A percentile compares a stretch with the other conserved stretches of the same genome.
Conservation (phyloP, 805 yeast species). For the Nakazawaea anatomiae region DNA sequence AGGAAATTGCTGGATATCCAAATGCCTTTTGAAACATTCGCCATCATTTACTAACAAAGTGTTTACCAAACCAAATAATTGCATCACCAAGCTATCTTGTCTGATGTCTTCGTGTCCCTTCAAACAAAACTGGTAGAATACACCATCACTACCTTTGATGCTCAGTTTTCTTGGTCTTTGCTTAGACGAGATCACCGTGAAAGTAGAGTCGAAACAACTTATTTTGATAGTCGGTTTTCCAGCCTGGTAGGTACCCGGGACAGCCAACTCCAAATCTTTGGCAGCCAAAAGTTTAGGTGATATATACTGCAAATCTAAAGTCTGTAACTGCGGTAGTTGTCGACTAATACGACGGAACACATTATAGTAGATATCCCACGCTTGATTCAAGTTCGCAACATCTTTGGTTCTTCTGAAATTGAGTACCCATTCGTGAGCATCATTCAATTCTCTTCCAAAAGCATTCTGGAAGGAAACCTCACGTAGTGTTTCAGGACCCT, state of each 20-base stretch:
- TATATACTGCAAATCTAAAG: slow-evolving; percentile 85
- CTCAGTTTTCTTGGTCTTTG: slow-evolving; percentile 89
- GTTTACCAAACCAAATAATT: slow-evolving; percentile 90
- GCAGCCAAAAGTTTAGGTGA: slow-evolving; percentile 86
- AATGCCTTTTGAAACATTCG: slow-evolving; percentile 92
- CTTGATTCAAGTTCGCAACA: slow-evolving; percentile 84
- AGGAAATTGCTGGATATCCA: slow-evolving; percentile 86
- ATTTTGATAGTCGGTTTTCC: slow-evolving; percentile 76
- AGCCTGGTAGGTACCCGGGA: slow-evolving; percentile 89
- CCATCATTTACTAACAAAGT: slow-evolving; percentile 84
- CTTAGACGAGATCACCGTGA: slow-evolving; percentile 86
- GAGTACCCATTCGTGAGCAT: slow-evolving; percentile 90
- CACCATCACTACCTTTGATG: slow-evolving; percentile 86
- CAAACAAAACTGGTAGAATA: slow-evolving; percentile 71
- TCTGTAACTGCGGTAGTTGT: slow-evolving; percentile 81
- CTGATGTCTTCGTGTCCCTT: slow-evolving; percentile 98
- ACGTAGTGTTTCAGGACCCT: slow-evolving; percentile 87
- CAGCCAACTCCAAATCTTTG: slow-evolving; percentile 75
- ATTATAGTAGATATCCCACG: slow-evolving; percentile 95
- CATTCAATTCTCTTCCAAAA: slow-evolving; percentile 87
- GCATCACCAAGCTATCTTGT: slow-evolving; percentile 97
- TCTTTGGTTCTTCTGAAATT: slow-evolving; percentile 83
- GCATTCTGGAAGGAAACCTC: slow-evolving; percentile 91
- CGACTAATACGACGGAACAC: slow-evolving; percentile 89
- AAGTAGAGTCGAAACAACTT: slow-evolving; percentile 69